Evolutionary conservation across 345 rosid genomes (phyloP).

Genomic region (Moricandia arvensis): DNA sequence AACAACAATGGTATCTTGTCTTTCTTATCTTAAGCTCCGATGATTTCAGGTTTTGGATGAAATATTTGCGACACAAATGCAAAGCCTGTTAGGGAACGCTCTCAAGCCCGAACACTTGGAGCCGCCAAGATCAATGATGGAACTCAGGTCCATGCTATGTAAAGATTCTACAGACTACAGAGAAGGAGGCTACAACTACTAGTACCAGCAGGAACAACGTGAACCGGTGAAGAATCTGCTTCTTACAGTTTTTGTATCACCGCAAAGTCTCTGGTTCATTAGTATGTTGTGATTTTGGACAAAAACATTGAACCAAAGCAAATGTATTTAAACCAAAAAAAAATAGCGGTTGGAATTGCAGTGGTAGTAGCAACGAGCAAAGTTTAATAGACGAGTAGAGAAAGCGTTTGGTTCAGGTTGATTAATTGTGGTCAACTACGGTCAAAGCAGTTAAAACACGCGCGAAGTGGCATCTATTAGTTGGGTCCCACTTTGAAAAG

Average conservation of each 20-base stretch:
- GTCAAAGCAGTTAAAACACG: not conserved
- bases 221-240: slow-evolving; percentile 20
- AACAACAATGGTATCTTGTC: not conserved
- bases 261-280: slow-evolving; percentile 14
- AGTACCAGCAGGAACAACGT: not conserved
- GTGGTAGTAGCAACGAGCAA: not conserved
- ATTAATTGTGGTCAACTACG: not conserved
- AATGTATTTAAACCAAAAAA: not conserved
- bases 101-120: slow-evolving; percentile 72
- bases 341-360: not conserved
- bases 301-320: not conserved
- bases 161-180: slow-evolving; percentile 58
- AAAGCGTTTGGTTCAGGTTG: not conserved
- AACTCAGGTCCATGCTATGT: slow-evolving; percentile 83
- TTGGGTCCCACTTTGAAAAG: not conserved
- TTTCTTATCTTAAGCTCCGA: not conserved
- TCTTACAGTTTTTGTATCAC: not conserved
- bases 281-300: not conserved
- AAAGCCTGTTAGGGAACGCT: slow-evolving; percentile 78
- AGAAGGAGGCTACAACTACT: slow-evolving; percentile 48
- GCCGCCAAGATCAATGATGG: slow-evolving; percentile 83
- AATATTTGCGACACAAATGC: slow-evolving; percentile 78
- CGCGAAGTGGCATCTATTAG: not conserved
- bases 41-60: slow-evolving; percentile 76
- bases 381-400: not conserved